phyloP scores from a whole-genome alignment of 2,329 filamentous ascomycete species.

The Fusarium camptoceras region DNA sequence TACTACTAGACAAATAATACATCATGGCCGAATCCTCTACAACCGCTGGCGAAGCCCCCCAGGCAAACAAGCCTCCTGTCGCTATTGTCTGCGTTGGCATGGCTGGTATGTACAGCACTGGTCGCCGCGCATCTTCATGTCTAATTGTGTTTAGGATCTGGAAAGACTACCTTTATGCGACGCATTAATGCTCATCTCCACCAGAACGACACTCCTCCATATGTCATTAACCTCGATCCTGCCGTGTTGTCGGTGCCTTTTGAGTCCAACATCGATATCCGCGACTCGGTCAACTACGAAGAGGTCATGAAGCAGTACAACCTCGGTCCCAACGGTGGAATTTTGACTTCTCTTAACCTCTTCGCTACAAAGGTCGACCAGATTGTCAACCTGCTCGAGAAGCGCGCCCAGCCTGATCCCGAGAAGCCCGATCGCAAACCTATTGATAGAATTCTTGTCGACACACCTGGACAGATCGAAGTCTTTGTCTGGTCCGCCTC shows the following conservation, averaged over 20 bases:
- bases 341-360: constrained; percentile 93
- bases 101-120: constrained; percentile 71
- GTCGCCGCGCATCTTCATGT: constrained; percentile 7
- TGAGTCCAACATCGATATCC: constrained; percentile 97
- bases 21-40: constrained; percentile 52
- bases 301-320: constrained; percentile 99
- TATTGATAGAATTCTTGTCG: constrained; percentile 87
- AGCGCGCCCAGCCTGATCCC: constrained; percentile 76
- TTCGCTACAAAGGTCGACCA: constrained; percentile 99
- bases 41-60: constrained; percentile 43
- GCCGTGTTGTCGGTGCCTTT: constrained; percentile 94
- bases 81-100: constrained; percentile 96
- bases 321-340: constrained; percentile 95
- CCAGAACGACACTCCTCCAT: constrained; percentile 81
- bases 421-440: constrained; percentile 70
- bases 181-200: constrained; percentile 95
- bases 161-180: constrained; percentile 99
- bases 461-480: constrained; percentile 97
- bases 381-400: constrained; percentile 88
- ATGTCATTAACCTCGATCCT: constrained; percentile 97
- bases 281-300: constrained; percentile 98
- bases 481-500: constrained; percentile 99
- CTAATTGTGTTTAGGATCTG: constrained; percentile 71
- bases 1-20: neutral
- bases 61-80: constrained; percentile 66